Percentiles rank a stretch among this genome's conserved stretches.
phyloP scores from a whole-genome alignment of 139 green algal genomes.

The Protoeuglena noctilucae region DNA sequence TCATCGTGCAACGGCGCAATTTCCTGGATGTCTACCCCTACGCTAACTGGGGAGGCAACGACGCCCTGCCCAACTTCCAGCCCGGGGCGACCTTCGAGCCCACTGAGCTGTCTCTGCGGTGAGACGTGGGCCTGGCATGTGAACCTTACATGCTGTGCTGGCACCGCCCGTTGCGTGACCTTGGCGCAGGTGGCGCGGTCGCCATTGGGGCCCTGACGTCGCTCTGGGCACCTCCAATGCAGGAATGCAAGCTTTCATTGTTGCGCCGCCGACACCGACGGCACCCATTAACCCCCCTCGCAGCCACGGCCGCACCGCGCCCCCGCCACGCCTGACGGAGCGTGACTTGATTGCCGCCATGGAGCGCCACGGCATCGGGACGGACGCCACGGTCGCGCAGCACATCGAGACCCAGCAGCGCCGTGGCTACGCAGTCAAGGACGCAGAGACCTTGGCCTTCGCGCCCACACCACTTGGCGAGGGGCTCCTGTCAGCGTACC shows the following conservation, averaged over 20 bases:
- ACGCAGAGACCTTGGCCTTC: conserved; percentile 44
- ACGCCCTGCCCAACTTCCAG: conserved; percentile 49
- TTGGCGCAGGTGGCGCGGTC: no score
- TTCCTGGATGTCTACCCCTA: conserved; percentile 93
- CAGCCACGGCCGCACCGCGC: conserved; percentile 62
- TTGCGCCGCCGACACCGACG: no score
- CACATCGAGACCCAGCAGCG: conserved; percentile 54
- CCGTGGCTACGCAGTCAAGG: conserved; percentile 64
- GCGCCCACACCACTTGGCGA: conserved; percentile 65
- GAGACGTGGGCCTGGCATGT: no score
- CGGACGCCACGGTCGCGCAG: conserved; percentile 82
- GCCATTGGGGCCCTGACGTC: not conserved
- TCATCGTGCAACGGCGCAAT: conserved; percentile 86
- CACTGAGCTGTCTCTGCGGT: conserved; percentile 47
- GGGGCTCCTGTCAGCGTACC: conserved; percentile 61
- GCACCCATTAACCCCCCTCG: no score
- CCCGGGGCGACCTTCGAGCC: conserved; percentile 59
- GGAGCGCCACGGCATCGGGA: conserved; percentile 89
- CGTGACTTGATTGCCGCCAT: conserved; percentile 80
- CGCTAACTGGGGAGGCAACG: conserved; percentile 60
- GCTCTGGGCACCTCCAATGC: not conserved
- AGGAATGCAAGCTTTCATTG: not conserved
- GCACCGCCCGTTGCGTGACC: no score
- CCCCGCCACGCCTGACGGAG: conserved; percentile 66
- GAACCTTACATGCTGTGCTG: no score